Percentiles rank a stretch among this genome's conserved stretches.
phyloP scores from a whole-genome alignment of 2,329 filamentous ascomycete genomes.

The Teratosphaeria viscida region DNA sequence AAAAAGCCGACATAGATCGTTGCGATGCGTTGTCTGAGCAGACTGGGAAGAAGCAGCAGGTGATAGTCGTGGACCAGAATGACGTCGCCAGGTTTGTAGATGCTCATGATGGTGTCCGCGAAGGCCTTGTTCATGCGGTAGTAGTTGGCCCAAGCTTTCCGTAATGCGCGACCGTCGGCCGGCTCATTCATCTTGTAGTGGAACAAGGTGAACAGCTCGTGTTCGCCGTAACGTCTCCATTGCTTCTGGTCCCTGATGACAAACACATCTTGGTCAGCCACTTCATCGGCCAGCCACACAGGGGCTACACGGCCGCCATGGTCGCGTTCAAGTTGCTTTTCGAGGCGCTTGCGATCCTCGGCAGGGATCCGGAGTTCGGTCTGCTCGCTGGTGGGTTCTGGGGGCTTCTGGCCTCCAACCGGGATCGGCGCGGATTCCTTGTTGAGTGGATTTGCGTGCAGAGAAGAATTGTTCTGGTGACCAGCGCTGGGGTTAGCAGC shows the following conservation, averaged over 20 bases:
- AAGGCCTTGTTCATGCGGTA: conserved; percentile 88
- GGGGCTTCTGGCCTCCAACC: conserved; percentile 44
- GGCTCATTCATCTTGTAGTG: conserved; percentile 95
- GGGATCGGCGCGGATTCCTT: conserved; percentile 72
- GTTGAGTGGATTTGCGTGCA: conserved; percentile 48
- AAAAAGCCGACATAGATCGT: conserved; percentile 94
- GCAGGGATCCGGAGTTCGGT: conserved; percentile 63
- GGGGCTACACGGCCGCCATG: conserved; percentile 71
- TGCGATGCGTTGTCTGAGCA: conserved; percentile 74
- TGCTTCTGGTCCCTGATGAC: conserved; percentile 69
- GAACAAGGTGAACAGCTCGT: conserved; percentile 83
- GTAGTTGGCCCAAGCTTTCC: conserved; percentile 84
- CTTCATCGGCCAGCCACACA: conserved; percentile 78
- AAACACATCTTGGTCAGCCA: conserved; percentile 55
- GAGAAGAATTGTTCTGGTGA: conserved; percentile 28
- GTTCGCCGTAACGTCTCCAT: conserved; percentile 85
- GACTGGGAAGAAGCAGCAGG: conserved; percentile 75
- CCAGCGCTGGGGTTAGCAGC: conserved; percentile 25
- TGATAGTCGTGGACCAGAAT: conserved; percentile 93
- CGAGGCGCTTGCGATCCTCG: conserved; percentile 61
- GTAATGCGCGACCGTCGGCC: conserved; percentile 70
- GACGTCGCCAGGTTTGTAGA: conserved; percentile 87
- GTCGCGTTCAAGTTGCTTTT: conserved; percentile 61
- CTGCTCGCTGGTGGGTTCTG: conserved; percentile 28
- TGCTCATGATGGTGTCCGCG: conserved; percentile 74